A percentile compares a stretch with the other conserved stretches of the same genome.
These are phyloP conservation scores for Pyronema omphalodes DNA, from an alignment of 495 filamentous ascomycete genomes.

Conservation along the genomic window DNA sequence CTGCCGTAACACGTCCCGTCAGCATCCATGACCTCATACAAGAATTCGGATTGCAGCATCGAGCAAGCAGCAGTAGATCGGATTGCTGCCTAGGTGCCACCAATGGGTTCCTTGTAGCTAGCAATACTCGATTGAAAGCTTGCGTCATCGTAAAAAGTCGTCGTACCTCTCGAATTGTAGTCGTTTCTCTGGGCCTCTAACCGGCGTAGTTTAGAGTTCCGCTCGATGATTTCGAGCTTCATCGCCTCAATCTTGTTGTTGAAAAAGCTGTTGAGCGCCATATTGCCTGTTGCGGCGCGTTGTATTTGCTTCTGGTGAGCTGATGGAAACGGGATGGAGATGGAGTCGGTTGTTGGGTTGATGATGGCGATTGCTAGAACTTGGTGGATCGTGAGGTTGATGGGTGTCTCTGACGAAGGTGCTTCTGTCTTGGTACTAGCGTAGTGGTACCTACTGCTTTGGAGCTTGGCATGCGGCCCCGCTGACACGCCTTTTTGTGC, in stretches of 20 bases:
- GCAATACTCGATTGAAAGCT: too few species aligned
- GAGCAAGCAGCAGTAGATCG: too few species aligned
- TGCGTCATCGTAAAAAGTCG: too few species aligned
- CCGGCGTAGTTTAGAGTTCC: conserved; percentile 82
- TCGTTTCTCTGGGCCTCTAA: conserved; percentile 98
- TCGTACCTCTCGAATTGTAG: conserved; percentile 70
- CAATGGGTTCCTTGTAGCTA: too few species aligned
- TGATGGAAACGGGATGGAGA: neutral
- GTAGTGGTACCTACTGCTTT: neutral
- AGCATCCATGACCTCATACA: too few species aligned
- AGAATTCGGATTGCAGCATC: too few species aligned
- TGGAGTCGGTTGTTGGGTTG: neutral
- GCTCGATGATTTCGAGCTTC: conserved; percentile 98
- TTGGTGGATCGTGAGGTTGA: too few species aligned
- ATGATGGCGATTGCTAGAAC: too few species aligned
- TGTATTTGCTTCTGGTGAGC: too few species aligned
- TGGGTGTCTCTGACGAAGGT: too few species aligned
- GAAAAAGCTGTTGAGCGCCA: conserved; percentile 98
- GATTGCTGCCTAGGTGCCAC: too few species aligned
- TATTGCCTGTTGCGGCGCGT: conserved; percentile 30
- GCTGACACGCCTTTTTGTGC: neutral
- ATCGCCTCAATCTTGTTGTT: conserved; percentile 99
- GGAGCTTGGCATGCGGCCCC: neutral
- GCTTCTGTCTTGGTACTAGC: too few species aligned
- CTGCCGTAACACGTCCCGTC: conserved; percentile 22